A percentile compares a stretch with the other conserved stretches of the same genome.
Conservation (phyloP, 345 rosid genomes). For the Camelina laxa region DNA sequence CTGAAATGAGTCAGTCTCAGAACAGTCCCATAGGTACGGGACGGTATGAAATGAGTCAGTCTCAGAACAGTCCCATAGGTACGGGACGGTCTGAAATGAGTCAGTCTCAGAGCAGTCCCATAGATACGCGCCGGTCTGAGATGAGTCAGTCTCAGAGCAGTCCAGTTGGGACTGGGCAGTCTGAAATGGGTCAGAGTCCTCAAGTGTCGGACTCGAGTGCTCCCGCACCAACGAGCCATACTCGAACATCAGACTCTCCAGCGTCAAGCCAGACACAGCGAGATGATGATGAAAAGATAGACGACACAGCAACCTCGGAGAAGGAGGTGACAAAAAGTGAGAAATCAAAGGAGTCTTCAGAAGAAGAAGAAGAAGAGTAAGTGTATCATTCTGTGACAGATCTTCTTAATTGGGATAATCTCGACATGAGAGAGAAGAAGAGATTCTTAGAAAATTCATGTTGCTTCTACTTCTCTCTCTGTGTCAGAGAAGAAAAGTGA, state of each 20-base stretch:
- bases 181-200: slow-evolving; percentile 2
- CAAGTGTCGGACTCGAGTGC: slow-evolving; percentile 33
- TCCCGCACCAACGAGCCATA: slow-evolving; percentile 35
- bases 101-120: slow-evolving; percentile 17
- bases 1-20: slow-evolving; percentile 32
- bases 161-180: slow-evolving; percentile 1
- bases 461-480: background rate
- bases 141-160: slow-evolving; percentile 11
- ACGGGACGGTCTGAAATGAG: slow-evolving; percentile 21
- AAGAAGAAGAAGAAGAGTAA: slow-evolving; percentile 39
- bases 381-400: slow-evolving; percentile 44
- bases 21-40: slow-evolving; percentile 31
- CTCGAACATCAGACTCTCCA: slow-evolving; percentile 39
- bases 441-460: slow-evolving; percentile 8
- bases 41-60: slow-evolving; percentile 30
- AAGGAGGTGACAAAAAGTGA: slow-evolving; percentile 53
- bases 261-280: slow-evolving; percentile 56
- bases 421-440: background rate
- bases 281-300: slow-evolving; percentile 59
- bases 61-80: slow-evolving; percentile 26
- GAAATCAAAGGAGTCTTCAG: slow-evolving; percentile 61
- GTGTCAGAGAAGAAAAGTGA: background rate
- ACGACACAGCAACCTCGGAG: slow-evolving; percentile 58
- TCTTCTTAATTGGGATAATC: background rate
- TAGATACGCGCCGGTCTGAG: background rate